These are phyloP conservation scores for Fraxinus quadrangulata DNA, from an alignment of 257 asterid species.

Conservation along the genomic window DNA sequence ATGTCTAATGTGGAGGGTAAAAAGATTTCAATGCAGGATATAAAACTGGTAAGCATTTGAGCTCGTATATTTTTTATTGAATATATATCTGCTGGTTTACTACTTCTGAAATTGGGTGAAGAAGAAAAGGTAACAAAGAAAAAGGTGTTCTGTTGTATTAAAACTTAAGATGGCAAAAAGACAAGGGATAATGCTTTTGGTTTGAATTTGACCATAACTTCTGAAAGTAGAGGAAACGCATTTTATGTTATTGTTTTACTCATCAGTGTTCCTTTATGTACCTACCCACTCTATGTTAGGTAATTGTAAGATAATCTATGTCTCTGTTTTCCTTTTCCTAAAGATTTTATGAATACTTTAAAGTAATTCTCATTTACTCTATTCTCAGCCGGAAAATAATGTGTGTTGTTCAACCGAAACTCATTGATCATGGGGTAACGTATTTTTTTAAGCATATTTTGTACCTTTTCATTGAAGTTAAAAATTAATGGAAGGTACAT, in stretches of 20 bases:
- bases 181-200: background rate
- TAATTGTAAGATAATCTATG: background rate
- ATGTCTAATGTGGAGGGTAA: conserved; percentile 61
- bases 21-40: conserved; percentile 47
- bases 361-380: background rate
- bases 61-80: conserved; percentile 2
- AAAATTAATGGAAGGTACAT: too few relatives aligned
- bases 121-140: background rate
- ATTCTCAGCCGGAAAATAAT: background rate
- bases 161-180: background rate
- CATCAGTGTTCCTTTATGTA: background rate
- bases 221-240: background rate
- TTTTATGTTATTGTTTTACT: background rate
- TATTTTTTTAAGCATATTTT: background rate
- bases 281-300: background rate
- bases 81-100: background rate
- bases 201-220: conserved; percentile 1
- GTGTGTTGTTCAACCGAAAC: background rate
- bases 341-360: too few relatives aligned
- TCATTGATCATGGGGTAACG: background rate
- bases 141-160: background rate
- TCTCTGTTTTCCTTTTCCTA: background rate
- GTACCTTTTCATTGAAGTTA: background rate
- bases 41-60: conserved; percentile 53
- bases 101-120: background rate